Base-by-base conservation (phyloP, 768 basidiomycete species). In the Russula earlei region DNA sequence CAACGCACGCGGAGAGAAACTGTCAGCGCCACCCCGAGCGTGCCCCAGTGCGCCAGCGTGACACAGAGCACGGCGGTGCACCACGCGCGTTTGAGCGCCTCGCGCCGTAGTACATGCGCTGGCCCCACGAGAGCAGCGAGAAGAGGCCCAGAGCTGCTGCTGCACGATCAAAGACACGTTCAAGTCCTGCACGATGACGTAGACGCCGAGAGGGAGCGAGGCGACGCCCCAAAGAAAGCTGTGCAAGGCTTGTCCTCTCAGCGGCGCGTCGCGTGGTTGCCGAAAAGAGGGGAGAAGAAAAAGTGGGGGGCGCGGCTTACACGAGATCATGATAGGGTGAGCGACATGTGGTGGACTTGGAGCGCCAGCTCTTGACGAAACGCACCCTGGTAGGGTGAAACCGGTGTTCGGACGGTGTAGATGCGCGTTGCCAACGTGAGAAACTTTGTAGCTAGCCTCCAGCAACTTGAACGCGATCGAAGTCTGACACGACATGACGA, bases 121-220 rank as follows among this genome's bases (percentile, higher is more conserved):
- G 85, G 0, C 75, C 75, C 80, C 83, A 86, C 2, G 82, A 83
- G 11, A 84, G 60, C 3, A 85, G 70, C 0, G 75, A 70, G 12
- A 91, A 70, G 24, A 78, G 69, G 0, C 78, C 79, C 64, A 86
- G 1, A 82, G 61, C 56, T 84, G 83, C 5, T 82, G 80, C 65
- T 87, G 82, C 2, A 84, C 55, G 42, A 86, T 83, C 40, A 91
- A 75, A 0, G 88, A 86, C 34, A 89, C 77, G 65, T 83, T 87
- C 37, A 90, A 67, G 51, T 79, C 68, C 60, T 85, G 82, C 0
- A 81, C 69, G 49, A 90, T 73, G 19, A 70, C 69, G 66, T 91
- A 92, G 12, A 79, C 72, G n/a, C 87, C 87, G 7, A 88, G 71
- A 60, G 83, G 82, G 31, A 77, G 68, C 2, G 74, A 75, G 0